Base-by-base conservation (phyloP, 768 basidiomycete species). In the Punctularia strigosozonata region DNA sequence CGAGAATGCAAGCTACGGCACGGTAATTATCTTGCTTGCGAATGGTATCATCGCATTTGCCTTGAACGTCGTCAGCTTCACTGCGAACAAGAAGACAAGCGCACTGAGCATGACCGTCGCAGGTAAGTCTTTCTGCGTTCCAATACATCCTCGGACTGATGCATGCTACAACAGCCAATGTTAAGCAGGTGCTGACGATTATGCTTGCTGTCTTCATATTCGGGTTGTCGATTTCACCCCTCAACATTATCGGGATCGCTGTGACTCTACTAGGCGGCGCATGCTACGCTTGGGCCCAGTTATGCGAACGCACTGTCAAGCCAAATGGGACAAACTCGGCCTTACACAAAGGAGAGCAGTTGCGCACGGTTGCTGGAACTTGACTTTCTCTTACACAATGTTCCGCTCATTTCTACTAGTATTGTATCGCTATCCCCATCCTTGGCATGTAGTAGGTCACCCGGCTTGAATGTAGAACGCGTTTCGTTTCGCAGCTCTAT, bases 111-210 rank as follows among this genome's bases (percentile, higher is more conserved):
- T 92, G 84, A 87, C 83, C 7, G 89, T 94, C 34, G 86, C 88
- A 43, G 82, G 81, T 85, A 43, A 40, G 75, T n/a, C n/a, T 65
- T 8, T 31, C 15, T 31, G 3, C 1, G n/a, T 12, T 7, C 24
- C 31, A 34, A 22, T 22, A 12, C 7, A 14, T 22, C 2, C 23
- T 14, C n/a, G 6, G 31, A 20, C 41, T 50, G 12, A 42, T 32
- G 6, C 3, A 20, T 20, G 6, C n/a, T n/a, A 24, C 28, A 17
- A 3, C 49, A 85, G 86, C 77, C 38, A 90, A 91, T 56, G 80
- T 94, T 36, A 97, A 97, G 59, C 92, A 95, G 53, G 92, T 91
- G 7, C 56, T 95, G 50, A 94, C 91, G 3, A 77, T 95, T 41
- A 64, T 89, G 7, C 75, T 80, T 31, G 86, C 89, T 1, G 88